Conservation (phyloP, 345 rosid species). For the Excoecaria agallocha region DNA sequence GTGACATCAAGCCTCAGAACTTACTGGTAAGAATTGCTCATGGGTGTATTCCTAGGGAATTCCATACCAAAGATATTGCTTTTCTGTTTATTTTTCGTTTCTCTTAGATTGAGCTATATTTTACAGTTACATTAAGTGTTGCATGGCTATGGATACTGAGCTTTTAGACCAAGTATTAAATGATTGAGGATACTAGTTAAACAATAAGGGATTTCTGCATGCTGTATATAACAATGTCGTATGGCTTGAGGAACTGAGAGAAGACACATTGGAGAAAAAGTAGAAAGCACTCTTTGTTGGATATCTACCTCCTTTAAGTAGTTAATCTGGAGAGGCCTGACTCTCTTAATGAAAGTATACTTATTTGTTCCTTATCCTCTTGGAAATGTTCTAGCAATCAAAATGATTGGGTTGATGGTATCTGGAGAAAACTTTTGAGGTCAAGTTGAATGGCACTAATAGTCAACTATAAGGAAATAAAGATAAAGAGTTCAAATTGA, state of each 20-base stretch:
- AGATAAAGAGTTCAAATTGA: neutral
- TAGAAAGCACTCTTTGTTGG: neutral
- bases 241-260: neutral
- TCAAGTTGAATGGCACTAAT: neutral
- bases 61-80: neutral
- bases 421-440: neutral
- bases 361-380: no score
- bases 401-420: neutral
- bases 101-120: neutral
- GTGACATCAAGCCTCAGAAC: constrained; percentile 97
- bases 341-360: neutral
- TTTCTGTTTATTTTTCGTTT: neutral
- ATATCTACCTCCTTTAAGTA: neutral
- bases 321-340: neutral
- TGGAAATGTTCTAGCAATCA: no score
- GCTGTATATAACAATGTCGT: neutral
- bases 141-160: neutral
- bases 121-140: neutral
- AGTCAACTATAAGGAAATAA: neutral
- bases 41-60: neutral
- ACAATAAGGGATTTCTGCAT: neutral
- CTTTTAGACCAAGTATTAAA: neutral
- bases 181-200: neutral
- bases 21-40: constrained; percentile 56
- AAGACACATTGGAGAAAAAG: neutral